A percentile compares a stretch with the other conserved stretches of the same genome.
phyloP scores from a whole-genome alignment of 768 basidiomycete species.

The Suillus brevipes region DNA sequence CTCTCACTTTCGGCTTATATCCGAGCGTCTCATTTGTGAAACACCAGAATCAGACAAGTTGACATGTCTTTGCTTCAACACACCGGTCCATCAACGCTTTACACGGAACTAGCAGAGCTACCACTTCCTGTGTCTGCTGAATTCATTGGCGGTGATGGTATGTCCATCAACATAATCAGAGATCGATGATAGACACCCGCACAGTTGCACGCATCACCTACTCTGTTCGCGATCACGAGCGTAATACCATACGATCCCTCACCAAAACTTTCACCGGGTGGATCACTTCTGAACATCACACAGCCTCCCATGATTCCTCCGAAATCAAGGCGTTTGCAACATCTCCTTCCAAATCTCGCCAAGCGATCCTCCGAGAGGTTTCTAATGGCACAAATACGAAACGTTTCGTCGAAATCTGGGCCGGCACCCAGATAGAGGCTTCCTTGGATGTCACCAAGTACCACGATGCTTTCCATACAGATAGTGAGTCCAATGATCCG shows the following conservation, averaged over 20 bases:
- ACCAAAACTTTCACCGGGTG: conserved; percentile 35
- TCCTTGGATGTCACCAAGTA: conserved; percentile 56
- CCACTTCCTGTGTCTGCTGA: neutral
- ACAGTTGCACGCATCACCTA: conserved; percentile 47
- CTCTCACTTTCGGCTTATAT: neutral
- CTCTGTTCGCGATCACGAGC: conserved; percentile 49
- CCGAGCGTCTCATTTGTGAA: neutral
- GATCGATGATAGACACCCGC: neutral
- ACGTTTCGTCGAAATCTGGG: conserved; percentile 64
- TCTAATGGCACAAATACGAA: conserved; percentile 32
- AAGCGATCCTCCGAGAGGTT: conserved; percentile 48
- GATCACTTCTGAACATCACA: conserved; percentile 8
- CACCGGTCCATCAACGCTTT: neutral
- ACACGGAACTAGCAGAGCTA: neutral
- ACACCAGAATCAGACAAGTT: neutral
- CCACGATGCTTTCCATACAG: conserved; percentile 62
- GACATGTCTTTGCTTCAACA: neutral
- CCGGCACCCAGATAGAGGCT: conserved; percentile 40
- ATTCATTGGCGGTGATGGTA: conserved; percentile 25
- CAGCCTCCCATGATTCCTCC: conserved; percentile 17
- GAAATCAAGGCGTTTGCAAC: conserved; percentile 43
- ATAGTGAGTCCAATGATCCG: conserved; percentile 41
- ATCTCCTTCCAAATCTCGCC: conserved; percentile 43
- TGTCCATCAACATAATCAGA: conserved; percentile 36
- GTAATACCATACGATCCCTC: conserved; percentile 48